These are phyloP conservation scores for Syncephalastrum monosporum DNA, from an alignment of 371 early-diverging fungal genomes.

Conservation along the genomic window DNA sequence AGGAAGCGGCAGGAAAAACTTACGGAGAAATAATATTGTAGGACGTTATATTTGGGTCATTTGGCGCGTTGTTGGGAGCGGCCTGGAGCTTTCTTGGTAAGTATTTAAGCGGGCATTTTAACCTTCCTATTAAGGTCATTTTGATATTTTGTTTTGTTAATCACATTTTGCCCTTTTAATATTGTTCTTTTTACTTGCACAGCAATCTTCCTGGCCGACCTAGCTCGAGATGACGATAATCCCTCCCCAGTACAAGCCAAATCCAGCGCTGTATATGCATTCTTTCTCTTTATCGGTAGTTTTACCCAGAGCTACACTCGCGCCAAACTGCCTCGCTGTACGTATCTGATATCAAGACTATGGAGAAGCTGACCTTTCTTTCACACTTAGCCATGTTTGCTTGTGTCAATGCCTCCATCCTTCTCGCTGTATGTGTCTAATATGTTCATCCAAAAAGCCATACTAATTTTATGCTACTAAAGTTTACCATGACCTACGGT, in stretches of 20 bases:
- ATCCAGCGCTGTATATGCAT: slow-evolving; percentile 31
- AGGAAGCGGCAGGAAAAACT: too few relatives aligned
- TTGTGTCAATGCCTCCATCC: slow-evolving; percentile 35
- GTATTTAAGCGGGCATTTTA: too few relatives aligned
- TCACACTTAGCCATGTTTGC: slow-evolving; percentile 36
- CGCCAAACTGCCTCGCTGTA: slow-evolving; percentile 37
- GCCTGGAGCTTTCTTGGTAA: slow-evolving; percentile 8
- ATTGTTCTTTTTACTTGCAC: not conserved
- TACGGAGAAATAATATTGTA: slow-evolving; percentile 3
- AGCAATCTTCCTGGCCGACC: slow-evolving; percentile 35
- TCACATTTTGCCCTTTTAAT: too few relatives aligned
- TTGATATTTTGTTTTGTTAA: too few relatives aligned
- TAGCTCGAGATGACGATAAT: slow-evolving; percentile 25
- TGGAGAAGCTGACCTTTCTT: not conserved
- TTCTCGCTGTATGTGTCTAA: slow-evolving; percentile 25
- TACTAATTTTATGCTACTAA: not conserved
- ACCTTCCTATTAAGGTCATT: too few relatives aligned
- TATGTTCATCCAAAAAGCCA: too few relatives aligned
- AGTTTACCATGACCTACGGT: slow-evolving; percentile 36
- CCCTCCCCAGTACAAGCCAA: slow-evolving; percentile 36
- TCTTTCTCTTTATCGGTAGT: slow-evolving; percentile 41
- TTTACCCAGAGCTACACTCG: slow-evolving; percentile 33
- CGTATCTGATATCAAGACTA: not conserved
- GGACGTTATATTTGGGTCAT: slow-evolving; percentile 29
- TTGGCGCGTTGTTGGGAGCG: slow-evolving; percentile 27